phyloP scores from a whole-genome alignment of 1,139 yeast species.

The Suhomyces bribrorum region DNA sequence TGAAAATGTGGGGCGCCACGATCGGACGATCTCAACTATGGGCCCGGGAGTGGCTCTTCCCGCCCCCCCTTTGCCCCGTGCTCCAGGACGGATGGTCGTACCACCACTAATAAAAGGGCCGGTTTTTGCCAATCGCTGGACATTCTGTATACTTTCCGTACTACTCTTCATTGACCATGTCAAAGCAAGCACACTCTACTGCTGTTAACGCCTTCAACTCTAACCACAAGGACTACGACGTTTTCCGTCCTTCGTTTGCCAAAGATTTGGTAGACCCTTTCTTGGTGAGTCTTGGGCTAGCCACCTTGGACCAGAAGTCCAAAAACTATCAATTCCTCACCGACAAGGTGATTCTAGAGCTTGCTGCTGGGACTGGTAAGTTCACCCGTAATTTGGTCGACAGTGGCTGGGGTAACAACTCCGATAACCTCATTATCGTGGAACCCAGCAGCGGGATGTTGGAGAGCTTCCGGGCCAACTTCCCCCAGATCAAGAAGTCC shows the following conservation, averaged over 20 bases:
- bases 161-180: conserved; percentile 1
- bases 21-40: too few relatives aligned
- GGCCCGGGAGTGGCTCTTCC: too few relatives aligned
- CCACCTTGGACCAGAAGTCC: conserved; percentile 12
- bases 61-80: too few relatives aligned
- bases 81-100: too few relatives aligned
- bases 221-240: conserved; percentile 57
- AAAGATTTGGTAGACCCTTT: conserved; percentile 50
- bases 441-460: conserved; percentile 68
- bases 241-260: conserved; percentile 57
- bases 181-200: conserved; percentile 28
- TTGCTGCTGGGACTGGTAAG: conserved; percentile 70
- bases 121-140: too few relatives aligned
- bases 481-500: conserved; percentile 41
- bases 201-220: conserved; percentile 52
- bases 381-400: conserved; percentile 52
- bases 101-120: too few relatives aligned
- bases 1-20: too few relatives aligned
- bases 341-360: conserved; percentile 45
- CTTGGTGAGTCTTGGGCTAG: conserved; percentile 37
- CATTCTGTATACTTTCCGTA: too few relatives aligned
- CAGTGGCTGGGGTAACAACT: conserved; percentile 38
- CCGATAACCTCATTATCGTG: conserved; percentile 41
- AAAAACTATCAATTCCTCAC: conserved; percentile 15
- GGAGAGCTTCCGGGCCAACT: conserved; percentile 44